Conservation (phyloP, 2,329 filamentous ascomycete species). For the Zalaria sp. region DNA sequence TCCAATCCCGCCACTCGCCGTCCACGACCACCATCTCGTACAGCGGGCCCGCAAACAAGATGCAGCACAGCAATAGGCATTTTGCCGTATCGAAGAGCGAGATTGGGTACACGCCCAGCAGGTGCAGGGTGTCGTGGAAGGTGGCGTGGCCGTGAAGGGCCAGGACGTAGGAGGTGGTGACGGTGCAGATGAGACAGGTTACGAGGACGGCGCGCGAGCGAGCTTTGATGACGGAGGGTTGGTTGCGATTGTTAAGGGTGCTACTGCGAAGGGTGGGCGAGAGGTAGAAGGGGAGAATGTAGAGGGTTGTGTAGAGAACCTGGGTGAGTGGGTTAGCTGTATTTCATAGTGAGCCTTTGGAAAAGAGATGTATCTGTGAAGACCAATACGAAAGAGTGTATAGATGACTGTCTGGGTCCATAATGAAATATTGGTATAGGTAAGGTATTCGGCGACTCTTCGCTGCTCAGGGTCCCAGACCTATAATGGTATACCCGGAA, state of each 20-base stretch:
- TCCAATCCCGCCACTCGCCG: conserved; percentile 51
- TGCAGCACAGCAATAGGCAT: conserved; percentile 54
- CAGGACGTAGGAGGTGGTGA: conserved; percentile 54
- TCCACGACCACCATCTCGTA: conserved; percentile 68
- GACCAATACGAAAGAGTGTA: too few relatives aligned
- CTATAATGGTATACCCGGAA: too few relatives aligned
- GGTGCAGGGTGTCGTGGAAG: conserved; percentile 43
- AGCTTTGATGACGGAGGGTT: conserved; percentile 75
- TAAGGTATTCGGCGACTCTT: too few relatives aligned
- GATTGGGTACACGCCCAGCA: conserved; percentile 72
- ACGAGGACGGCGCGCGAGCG: conserved; percentile 67
- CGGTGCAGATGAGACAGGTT: conserved; percentile 56
- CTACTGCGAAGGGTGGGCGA: conserved; percentile 69
- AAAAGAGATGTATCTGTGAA: too few relatives aligned
- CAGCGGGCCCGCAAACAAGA: conserved; percentile 73
- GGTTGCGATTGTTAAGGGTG: conserved; percentile 65
- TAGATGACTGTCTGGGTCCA: too few relatives aligned
- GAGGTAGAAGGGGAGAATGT: conserved; percentile 84
- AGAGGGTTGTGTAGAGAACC: conserved; percentile 69
- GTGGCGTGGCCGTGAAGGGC: conserved; percentile 37
- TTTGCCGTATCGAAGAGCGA: conserved; percentile 49
- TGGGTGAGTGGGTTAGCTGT: not conserved
- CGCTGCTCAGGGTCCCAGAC: too few relatives aligned
- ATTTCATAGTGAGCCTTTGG: too few relatives aligned
- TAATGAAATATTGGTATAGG: too few relatives aligned